A percentile compares a stretch with the other conserved stretches of the same genome.
phyloP scores from a whole-genome alignment of 352 stramenopile genomes.

The Globisporangium nagaii region DNA sequence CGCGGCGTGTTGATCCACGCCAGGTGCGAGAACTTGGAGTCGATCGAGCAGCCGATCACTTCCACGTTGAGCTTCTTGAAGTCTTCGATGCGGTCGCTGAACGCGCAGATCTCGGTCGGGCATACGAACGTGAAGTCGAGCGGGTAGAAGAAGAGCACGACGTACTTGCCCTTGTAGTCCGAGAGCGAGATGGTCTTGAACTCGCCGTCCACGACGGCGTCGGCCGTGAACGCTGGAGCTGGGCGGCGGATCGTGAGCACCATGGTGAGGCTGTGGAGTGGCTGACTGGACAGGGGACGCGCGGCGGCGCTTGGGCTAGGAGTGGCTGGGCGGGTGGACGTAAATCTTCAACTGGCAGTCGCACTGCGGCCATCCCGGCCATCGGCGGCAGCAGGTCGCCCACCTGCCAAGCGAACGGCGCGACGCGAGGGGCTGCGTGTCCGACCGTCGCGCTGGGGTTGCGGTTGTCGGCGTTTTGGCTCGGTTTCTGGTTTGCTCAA shows the following conservation, averaged over 20 bases:
- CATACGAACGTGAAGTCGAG: conserved; percentile 91
- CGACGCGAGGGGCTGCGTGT: neutral
- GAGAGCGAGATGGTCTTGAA: conserved; percentile 80
- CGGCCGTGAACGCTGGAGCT: conserved; percentile 70
- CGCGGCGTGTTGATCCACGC: conserved; percentile 88
- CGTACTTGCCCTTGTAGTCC: conserved; percentile 88
- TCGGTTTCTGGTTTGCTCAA: too few relatives aligned
- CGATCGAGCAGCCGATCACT: conserved; percentile 71
- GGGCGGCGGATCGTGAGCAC: conserved; percentile 59
- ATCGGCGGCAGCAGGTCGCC: neutral
- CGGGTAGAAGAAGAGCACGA: conserved; percentile 92
- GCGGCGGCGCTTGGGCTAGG: neutral
- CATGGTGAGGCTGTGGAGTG: conserved; percentile 22
- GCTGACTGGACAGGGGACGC: neutral
- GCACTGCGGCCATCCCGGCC: too few relatives aligned
- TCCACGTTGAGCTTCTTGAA: conserved; percentile 79
- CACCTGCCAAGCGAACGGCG: neutral
- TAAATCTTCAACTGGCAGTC: conserved; percentile 9
- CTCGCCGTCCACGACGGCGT: conserved; percentile 73
- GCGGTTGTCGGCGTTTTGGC: too few relatives aligned
- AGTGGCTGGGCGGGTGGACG: neutral
- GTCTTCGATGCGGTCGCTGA: conserved; percentile 73
- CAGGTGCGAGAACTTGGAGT: conserved; percentile 88
- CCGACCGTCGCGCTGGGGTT: neutral
- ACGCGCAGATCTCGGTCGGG: conserved; percentile 89